phyloP scores from a whole-genome alignment of 495 filamentous ascomycete species.

The Apiosordaria backusii region DNA sequence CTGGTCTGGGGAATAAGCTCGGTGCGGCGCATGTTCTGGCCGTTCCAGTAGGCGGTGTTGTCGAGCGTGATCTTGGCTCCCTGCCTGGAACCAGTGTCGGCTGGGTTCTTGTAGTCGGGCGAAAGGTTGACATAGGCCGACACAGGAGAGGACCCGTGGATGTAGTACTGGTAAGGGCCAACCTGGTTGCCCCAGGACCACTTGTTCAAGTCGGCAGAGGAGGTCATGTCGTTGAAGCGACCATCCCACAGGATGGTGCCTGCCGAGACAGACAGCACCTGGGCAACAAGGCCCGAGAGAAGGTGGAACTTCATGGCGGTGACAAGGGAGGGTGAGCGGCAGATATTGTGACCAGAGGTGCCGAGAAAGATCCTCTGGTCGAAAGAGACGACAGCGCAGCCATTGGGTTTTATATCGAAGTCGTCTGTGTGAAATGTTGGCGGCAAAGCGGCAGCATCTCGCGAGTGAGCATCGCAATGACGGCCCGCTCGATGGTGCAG shows the following conservation, averaged over 20 bases:
- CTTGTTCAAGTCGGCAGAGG: conserved; percentile 50
- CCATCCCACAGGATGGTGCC: conserved; percentile 58
- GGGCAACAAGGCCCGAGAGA: conserved; percentile 24
- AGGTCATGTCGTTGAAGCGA: conserved; percentile 55
- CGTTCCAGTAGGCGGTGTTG: conserved; percentile 58
- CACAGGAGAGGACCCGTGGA: conserved; percentile 57
- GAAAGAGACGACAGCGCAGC: background rate
- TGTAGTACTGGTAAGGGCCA: conserved; percentile 70
- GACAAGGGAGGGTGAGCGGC: background rate
- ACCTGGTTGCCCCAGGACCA: conserved; percentile 68
- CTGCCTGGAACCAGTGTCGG: conserved; percentile 56
- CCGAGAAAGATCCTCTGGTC: background rate
- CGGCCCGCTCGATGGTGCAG: conserved; percentile 21
- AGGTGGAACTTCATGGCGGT: conserved; percentile 29
- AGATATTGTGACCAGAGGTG: background rate
- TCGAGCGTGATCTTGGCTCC: conserved; percentile 69
- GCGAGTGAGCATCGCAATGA: conserved; percentile 16
- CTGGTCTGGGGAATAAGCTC: conserved; percentile 68
- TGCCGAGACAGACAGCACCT: conserved; percentile 27
- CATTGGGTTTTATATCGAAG: no score
- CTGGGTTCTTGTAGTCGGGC: conserved; percentile 61
- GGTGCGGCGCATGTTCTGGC: conserved; percentile 53
- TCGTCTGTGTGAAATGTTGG: background rate
- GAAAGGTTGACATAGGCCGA: conserved; percentile 57
- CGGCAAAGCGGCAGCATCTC: background rate